Conservation (phyloP, 2,329 filamentous ascomycete species). For the Diaporthe helianthi region DNA sequence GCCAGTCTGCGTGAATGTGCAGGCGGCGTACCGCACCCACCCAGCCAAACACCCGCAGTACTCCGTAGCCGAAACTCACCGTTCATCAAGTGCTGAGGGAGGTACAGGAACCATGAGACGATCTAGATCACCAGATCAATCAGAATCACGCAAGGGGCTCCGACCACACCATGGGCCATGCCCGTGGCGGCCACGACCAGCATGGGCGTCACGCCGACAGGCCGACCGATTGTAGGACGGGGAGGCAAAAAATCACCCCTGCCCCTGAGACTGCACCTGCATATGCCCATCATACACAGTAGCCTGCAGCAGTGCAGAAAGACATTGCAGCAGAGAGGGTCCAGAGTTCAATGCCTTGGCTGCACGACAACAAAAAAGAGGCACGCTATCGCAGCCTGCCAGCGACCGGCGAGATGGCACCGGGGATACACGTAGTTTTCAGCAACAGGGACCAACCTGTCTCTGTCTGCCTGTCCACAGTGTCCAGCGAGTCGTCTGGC, state of each 20-base stretch:
- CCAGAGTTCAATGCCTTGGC: slow-evolving; percentile 32
- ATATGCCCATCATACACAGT: slow-evolving; percentile 24
- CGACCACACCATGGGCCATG: slow-evolving; percentile 13
- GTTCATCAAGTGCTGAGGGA: slow-evolving; percentile 14
- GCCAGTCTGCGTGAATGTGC: not conserved
- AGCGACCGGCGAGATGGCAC: not conserved
- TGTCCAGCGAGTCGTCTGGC: not conserved
- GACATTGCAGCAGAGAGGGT: slow-evolving; percentile 29
- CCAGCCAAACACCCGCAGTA: slow-evolving; percentile 7
- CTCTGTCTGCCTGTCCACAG: no score
- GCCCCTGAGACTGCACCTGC: slow-evolving; percentile 25
- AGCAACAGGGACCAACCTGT: slow-evolving; percentile 21
- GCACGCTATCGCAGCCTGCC: slow-evolving; percentile 16
- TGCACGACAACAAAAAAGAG: slow-evolving; percentile 27
- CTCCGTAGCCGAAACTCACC: slow-evolving; percentile 22
- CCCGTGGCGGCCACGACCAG: slow-evolving; percentile 13
- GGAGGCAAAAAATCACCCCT: slow-evolving; percentile 13
- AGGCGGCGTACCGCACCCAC: not conserved
- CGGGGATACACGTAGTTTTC: slow-evolving; percentile 20
- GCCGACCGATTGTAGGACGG: slow-evolving; percentile 5
- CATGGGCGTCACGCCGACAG: slow-evolving; percentile 6
- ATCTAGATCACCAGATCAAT: slow-evolving; percentile 20
- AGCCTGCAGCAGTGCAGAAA: slow-evolving; percentile 12
- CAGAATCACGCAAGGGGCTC: slow-evolving; percentile 22
- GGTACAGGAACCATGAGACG: slow-evolving; percentile 20